Evolutionary conservation across 2,329 filamentous ascomycete species (phyloP).

Genomic region (Penicillium concentricum): DNA sequence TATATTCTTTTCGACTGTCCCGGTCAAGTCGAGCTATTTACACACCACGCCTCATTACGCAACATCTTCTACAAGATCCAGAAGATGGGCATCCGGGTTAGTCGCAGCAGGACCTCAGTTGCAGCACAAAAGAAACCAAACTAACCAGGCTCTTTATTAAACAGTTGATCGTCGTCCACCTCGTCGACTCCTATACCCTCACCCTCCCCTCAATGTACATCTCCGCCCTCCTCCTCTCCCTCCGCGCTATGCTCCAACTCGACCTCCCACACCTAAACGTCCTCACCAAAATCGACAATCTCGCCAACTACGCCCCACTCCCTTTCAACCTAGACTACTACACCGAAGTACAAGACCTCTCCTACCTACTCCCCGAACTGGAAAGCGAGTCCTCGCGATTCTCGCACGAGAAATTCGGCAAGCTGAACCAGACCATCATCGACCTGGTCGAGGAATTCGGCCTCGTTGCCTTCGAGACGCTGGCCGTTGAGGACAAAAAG

Average conservation of each 20-base stretch:
- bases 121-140: not conserved
- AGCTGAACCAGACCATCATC: conserved; percentile 82
- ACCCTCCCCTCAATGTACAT: conserved; percentile 93
- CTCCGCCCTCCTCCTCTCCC: conserved; percentile 85
- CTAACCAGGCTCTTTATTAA: conserved; percentile 6
- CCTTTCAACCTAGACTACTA: conserved; percentile 97
- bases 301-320: conserved; percentile 77
- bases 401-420: conserved; percentile 72
- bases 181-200: conserved; percentile 90
- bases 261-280: conserved; percentile 95
- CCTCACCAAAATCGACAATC: conserved; percentile 95
- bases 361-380: conserved; percentile 76
- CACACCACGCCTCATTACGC: conserved; percentile 85
- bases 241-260: conserved; percentile 97
- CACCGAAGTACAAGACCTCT: conserved; percentile 92
- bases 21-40: conserved; percentile 95
- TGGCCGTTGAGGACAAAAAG: conserved; percentile 94
- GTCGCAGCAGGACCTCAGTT: conserved; percentile 31
- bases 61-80: conserved; percentile 90
- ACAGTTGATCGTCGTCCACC: conserved; percentile 87
- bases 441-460: conserved; percentile 86
- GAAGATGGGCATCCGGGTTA: conserved; percentile 86
- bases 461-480: conserved; percentile 85
- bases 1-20: conserved; percentile 96
- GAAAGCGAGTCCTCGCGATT: conserved; percentile 72